These are phyloP conservation scores for Clonostachys solani DNA, from an alignment of 2,329 filamentous ascomycete species.

Conservation along the genomic window DNA sequence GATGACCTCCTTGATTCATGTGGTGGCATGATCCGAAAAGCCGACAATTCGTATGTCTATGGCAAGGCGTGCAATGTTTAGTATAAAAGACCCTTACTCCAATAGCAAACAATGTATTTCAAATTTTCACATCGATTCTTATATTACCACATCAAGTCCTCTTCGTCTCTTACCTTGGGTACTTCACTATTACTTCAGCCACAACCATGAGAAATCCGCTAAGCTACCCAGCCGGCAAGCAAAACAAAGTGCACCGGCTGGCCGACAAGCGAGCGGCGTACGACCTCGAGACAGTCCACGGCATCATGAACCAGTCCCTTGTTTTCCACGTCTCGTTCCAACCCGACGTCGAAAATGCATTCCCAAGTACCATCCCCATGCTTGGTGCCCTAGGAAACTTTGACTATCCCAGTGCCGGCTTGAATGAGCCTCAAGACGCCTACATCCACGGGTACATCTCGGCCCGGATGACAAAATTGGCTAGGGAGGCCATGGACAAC, in stretches of 20 bases:
- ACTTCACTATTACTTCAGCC: no score
- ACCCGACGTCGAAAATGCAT: conserved; percentile 51
- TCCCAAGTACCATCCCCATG: conserved; percentile 78
- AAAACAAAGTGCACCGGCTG: neutral
- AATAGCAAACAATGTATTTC: no score
- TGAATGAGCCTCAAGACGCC: conserved; percentile 64
- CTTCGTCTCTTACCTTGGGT: no score
- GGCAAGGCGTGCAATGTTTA: no score
- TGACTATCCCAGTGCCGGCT: conserved; percentile 51
- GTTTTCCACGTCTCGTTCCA: conserved; percentile 80
- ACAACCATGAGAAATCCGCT: no score
- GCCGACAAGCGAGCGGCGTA: conserved; percentile 51
- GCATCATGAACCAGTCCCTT: conserved; percentile 66
- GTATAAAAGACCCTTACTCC: no score
- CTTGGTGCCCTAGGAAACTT: conserved; percentile 79
- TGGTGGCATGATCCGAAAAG: no score
- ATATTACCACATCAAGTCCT: no score
- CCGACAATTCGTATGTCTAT: no score
- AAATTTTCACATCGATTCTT: no score
- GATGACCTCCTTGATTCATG: no score
- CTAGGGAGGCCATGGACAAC: conserved; percentile 16
- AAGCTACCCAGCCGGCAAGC: neutral
- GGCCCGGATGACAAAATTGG: conserved; percentile 68
- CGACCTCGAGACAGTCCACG: conserved; percentile 67
- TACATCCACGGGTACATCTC: conserved; percentile 86